A percentile compares a stretch with the other conserved stretches of the same genome.
phyloP scores from a whole-genome alignment of 1,284 basidiomycete species.

The Sphagnurus paluster region DNA sequence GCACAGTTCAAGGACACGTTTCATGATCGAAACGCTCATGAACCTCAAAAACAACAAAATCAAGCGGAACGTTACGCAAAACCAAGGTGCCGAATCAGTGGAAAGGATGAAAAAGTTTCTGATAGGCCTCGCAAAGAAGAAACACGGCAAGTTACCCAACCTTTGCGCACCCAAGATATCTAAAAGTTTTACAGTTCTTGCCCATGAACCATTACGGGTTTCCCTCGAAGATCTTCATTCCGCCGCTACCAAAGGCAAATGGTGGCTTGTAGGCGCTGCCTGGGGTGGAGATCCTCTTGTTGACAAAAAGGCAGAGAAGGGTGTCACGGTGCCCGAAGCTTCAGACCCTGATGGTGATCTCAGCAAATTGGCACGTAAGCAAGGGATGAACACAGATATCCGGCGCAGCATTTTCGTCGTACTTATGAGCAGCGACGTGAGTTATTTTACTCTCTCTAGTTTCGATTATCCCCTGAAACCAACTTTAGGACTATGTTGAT shows the following conservation, averaged over 20 bases:
- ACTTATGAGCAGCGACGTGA: slow-evolving; percentile 90
- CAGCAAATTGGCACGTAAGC: slow-evolving; percentile 81
- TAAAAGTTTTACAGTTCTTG: slow-evolving; percentile 63
- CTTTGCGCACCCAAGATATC: too few species aligned
- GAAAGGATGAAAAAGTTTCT: slow-evolving; percentile 88
- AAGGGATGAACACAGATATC: slow-evolving; percentile 99
- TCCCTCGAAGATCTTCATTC: slow-evolving; percentile 84
- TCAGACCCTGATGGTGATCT: slow-evolving; percentile 50
- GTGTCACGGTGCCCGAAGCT: slow-evolving; percentile 21
- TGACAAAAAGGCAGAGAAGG: slow-evolving; percentile 52
- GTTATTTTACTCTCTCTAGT: slow-evolving; percentile 24
- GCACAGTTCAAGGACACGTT: slow-evolving; percentile 76
- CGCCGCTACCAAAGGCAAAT: slow-evolving; percentile 89
- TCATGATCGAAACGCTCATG: slow-evolving; percentile 90
- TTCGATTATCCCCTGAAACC: neutral
- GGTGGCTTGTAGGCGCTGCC: slow-evolving; percentile 98
- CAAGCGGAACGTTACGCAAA: slow-evolving; percentile 62
- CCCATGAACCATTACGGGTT: slow-evolving; percentile 83
- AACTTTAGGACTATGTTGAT: slow-evolving; percentile 86
- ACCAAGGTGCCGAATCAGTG: slow-evolving; percentile 71
- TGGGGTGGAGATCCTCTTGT: slow-evolving; percentile 92
- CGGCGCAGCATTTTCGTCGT: slow-evolving; percentile 90
- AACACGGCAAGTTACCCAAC: slow-evolving; percentile 52
- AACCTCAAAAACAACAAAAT: slow-evolving; percentile 91
- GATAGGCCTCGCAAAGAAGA: slow-evolving; percentile 71